phyloP scores from a whole-genome alignment of 176 grass and related monocot species.

The Eremochloa ophiuroides region DNA sequence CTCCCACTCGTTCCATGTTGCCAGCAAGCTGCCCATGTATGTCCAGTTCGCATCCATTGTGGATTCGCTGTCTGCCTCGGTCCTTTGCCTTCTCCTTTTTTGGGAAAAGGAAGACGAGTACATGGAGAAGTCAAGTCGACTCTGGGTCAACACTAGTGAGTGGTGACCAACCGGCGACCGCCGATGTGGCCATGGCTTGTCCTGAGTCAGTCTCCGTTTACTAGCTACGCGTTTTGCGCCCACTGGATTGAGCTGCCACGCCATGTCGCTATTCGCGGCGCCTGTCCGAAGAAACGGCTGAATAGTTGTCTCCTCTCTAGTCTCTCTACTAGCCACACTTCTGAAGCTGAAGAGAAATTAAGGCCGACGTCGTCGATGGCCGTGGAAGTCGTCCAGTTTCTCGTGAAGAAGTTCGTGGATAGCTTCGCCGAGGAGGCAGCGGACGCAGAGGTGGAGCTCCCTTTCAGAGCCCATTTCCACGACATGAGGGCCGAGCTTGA shows the following conservation, averaged over 20 bases:
- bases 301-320: not conserved
- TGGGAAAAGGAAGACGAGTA: not conserved
- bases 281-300: not conserved
- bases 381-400: slow-evolving; percentile 36
- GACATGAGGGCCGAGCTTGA: slow-evolving; percentile 12
- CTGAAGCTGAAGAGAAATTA: not conserved
- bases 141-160: not conserved
- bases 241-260: not conserved
- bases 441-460: slow-evolving; percentile 5
- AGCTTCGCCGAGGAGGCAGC: slow-evolving; percentile 25
- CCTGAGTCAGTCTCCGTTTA: not conserved
- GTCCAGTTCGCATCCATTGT: not conserved
- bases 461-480: slow-evolving; percentile 34
- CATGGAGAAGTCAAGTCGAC: not conserved
- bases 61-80: not conserved
- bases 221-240: not conserved
- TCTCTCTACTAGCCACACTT: not conserved
- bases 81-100: not conserved
- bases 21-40: not conserved
- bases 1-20: slow-evolving; percentile 36
- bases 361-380: slow-evolving; percentile 11
- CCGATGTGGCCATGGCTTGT: not conserved
- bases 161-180: not conserved
- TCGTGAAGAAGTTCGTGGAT: slow-evolving; percentile 40
- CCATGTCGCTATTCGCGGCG: not conserved